These are phyloP conservation scores for Neocallimastix lanati DNA, from an alignment of 192 early-diverging fungal species.

Conservation along the genomic window DNA sequence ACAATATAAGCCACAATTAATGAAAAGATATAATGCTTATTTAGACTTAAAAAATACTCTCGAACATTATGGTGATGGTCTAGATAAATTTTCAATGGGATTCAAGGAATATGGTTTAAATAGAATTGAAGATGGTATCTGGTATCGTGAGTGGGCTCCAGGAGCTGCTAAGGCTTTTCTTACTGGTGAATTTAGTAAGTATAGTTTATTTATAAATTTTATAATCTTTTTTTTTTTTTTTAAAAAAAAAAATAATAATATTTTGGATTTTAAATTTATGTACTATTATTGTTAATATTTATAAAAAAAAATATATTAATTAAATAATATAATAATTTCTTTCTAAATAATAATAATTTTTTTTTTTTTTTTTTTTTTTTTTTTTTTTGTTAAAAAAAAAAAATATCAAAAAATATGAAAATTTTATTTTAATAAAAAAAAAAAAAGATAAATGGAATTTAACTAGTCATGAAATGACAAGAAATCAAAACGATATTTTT, in stretches of 20 bases:
- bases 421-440: background rate
- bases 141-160: slow-evolving; percentile 91
- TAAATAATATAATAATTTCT: too few species aligned
- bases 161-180: slow-evolving; percentile 55
- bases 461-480: slow-evolving; percentile 51
- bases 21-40: background rate
- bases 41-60: background rate
- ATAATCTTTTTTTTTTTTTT: too few species aligned
- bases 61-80: slow-evolving; percentile 28
- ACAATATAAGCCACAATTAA: background rate
- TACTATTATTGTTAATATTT: too few species aligned
- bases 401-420: too few species aligned
- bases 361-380: too few species aligned
- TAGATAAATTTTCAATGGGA: slow-evolving; percentile 63
- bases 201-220: too few species aligned
- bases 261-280: too few species aligned
- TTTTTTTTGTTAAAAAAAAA: too few species aligned
- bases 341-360: too few species aligned
- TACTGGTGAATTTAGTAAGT: slow-evolving; percentile 73
- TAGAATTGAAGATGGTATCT: slow-evolving; percentile 29
- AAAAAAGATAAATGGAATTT: slow-evolving; percentile 50
- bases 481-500: slow-evolving; percentile 68
- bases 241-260: too few species aligned
- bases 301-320: too few species aligned
- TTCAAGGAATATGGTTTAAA: slow-evolving; percentile 73